These are phyloP conservation scores for Basipetospora chlamydospora DNA, from an alignment of 2,329 filamentous ascomycete genomes.

Conservation along the genomic window DNA sequence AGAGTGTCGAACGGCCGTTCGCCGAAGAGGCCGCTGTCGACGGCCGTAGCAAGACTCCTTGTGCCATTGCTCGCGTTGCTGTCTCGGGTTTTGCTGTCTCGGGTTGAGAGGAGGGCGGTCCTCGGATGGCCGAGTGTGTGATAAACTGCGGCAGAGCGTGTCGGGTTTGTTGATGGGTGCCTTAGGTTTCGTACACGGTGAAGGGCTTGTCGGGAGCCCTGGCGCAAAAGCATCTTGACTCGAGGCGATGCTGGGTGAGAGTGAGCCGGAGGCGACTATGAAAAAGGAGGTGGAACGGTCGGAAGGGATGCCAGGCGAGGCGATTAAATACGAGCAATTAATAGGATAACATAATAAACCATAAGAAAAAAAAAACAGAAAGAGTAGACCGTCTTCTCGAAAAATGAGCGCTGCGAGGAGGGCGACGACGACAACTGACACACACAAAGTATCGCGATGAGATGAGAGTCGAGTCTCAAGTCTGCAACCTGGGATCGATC, in stretches of 20 bases:
- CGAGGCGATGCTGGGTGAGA: not conserved
- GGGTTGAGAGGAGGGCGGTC: slow-evolving; percentile 2
- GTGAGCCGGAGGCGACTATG: no score
- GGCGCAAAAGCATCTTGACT: slow-evolving; percentile 21
- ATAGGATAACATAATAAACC: slow-evolving; percentile 4
- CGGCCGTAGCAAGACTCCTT: slow-evolving; percentile 25
- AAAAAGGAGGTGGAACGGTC: not conserved
- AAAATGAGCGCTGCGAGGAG: slow-evolving; percentile 3
- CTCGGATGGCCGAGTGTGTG: slow-evolving; percentile 1
- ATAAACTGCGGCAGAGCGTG: not conserved
- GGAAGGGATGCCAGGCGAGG: slow-evolving; percentile 7
- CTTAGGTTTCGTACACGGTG: slow-evolving; percentile 7
- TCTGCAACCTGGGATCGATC: no score
- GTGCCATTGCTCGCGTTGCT: slow-evolving; percentile 1
- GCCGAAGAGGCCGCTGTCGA: slow-evolving; percentile 14
- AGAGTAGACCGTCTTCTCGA: not conserved
- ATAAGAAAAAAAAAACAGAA: no score
- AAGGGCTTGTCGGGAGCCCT: slow-evolving; percentile 11
- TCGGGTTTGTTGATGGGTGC: not conserved
- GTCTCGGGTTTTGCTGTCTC: slow-evolving; percentile 1
- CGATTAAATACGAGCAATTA: slow-evolving; percentile 11
- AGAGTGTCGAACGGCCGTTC: slow-evolving; percentile 8
- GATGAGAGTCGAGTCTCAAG: no score
- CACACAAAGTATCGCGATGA: no score
- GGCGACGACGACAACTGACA: not conserved